Evolutionary conservation across 139 green algal genomes (phyloP), one percentile per base, ranked within the genome.

Genomic region (Chlamydomonas incerta): DNA sequence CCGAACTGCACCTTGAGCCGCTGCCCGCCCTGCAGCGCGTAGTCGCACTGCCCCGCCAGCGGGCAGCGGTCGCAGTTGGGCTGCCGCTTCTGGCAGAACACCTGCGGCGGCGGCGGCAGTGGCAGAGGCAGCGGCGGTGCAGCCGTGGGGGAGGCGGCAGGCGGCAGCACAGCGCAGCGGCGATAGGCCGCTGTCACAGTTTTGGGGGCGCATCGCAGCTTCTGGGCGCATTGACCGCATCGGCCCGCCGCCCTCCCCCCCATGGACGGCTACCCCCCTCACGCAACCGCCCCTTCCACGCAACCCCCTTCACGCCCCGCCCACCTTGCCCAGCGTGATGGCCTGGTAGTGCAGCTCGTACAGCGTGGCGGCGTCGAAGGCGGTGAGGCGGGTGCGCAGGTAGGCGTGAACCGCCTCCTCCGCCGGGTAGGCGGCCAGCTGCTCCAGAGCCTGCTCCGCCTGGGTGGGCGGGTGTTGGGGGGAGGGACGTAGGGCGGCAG

Each of bases 271-370:
- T n/a, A n/a, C n/a, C n/a, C n/a, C 41, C 41, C 41, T 9, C 47
- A n/a, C 29, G 28, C n/a, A 46, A 26, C 41, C 28, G 6, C 23
- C n/a, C 14, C 41, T 5, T 50, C 41, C 41, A 5, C 41, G 6
- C 41, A 50, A 8, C 73, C 24, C 18, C 73, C 10, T 14, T 24
- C 71, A 24, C 11, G 52, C 57, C 17, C 72, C 74, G 9, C 90
- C 68, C 68, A 96, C 93, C 92, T 97, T 98, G 33, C 95, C 95
- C 55, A 98, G 93, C 0, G 96, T 98, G 82, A 98, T 98, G 91
- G 97, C 95, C 46, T 95, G 92, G 90, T 98, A 98, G 91, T 98
- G 96, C 70, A 98, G 92, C 94, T 98, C 96, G 86, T 98, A 98
- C n/a, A 98, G 90, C 5, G 88, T 92, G 50, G 87, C 80, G 35